phyloP scores from a whole-genome alignment of 345 rosid genomes.

The Eucalyptus cloeziana region DNA sequence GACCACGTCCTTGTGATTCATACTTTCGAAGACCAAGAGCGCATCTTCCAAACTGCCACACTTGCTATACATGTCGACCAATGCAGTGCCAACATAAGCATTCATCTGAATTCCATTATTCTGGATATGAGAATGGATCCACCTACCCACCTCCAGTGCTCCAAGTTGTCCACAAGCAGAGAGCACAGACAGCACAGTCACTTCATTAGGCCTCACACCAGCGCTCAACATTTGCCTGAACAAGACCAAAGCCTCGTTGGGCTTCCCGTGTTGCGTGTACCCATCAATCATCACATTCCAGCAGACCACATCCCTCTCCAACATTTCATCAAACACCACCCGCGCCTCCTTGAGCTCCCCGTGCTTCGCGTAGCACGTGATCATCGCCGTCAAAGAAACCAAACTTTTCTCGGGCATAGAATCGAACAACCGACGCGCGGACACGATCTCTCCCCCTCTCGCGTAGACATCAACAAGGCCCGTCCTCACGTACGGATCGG shows the following conservation, averaged over 20 bases:
- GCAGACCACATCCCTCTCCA: slow-evolving; percentile 45
- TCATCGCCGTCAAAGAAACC: slow-evolving; percentile 65
- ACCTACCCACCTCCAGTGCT: slow-evolving; percentile 54
- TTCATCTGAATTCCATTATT: slow-evolving; percentile 16
- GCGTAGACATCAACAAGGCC: slow-evolving; percentile 58
- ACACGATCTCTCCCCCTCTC: slow-evolving; percentile 34
- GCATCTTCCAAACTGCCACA: slow-evolving; percentile 78
- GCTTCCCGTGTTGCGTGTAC: slow-evolving; percentile 35
- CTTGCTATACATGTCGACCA: slow-evolving; percentile 72
- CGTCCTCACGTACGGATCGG: slow-evolving; percentile 59
- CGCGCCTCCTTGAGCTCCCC: slow-evolving; percentile 44
- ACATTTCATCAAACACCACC: slow-evolving; percentile 34
- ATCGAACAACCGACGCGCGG: slow-evolving; percentile 61
- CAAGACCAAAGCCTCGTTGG: slow-evolving; percentile 32
- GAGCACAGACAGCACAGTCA: slow-evolving; percentile 39
- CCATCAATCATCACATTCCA: slow-evolving; percentile 80
- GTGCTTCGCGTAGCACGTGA: slow-evolving; percentile 50
- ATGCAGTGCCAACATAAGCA: slow-evolving; percentile 33
- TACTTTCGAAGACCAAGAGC: slow-evolving; percentile 24
- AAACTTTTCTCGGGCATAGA: slow-evolving; percentile 44
- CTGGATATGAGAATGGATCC: slow-evolving; percentile 52
- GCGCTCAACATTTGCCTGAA: slow-evolving; percentile 38
- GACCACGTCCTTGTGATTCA: slow-evolving; percentile 27
- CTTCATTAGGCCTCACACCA: slow-evolving; percentile 37
- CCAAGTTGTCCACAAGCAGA: slow-evolving; percentile 82